Conservation (phyloP, 2,329 filamentous ascomycete species). For the Claviceps capensis region DNA sequence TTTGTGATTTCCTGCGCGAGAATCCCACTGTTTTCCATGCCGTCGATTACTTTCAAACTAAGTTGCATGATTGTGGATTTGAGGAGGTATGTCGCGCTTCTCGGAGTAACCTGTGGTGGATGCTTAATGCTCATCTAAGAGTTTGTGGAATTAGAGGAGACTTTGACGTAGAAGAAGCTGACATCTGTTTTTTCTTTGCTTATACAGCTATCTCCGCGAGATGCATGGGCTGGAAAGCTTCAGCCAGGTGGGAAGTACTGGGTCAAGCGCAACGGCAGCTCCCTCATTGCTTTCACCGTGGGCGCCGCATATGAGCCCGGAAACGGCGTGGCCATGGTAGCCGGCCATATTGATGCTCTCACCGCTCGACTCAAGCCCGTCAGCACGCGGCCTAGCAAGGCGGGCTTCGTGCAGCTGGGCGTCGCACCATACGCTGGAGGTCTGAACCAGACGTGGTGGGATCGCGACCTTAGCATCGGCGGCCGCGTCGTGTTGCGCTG, state of each 20-base stretch:
- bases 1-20: conserved; percentile 72
- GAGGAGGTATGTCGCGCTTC: conserved; percentile 37
- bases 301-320: conserved; percentile 70
- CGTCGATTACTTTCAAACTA: conserved; percentile 62
- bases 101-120: too few species aligned
- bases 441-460: conserved; percentile 90
- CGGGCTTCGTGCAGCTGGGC: conserved; percentile 77
- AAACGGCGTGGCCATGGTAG: conserved; percentile 78
- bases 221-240: conserved; percentile 61
- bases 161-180: background rate
- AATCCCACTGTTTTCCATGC: conserved; percentile 93
- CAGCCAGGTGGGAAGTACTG: conserved; percentile 80
- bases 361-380: conserved; percentile 87
- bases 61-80: conserved; percentile 61
- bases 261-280: conserved; percentile 70
- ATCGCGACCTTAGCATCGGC: conserved; percentile 82
- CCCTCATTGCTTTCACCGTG: conserved; percentile 72
- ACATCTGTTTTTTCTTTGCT: background rate
- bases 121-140: too few species aligned
- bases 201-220: conserved; percentile 56
- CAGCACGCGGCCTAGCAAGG: conserved; percentile 68
- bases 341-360: conserved; percentile 84
- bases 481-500: conserved; percentile 79
- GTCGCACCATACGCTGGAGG: conserved; percentile 88
- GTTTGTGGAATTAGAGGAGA: background rate